Evolutionary conservation across 2,329 filamentous ascomycete species (phyloP).

Genomic region (Purpureocillium lavendulum): DNA sequence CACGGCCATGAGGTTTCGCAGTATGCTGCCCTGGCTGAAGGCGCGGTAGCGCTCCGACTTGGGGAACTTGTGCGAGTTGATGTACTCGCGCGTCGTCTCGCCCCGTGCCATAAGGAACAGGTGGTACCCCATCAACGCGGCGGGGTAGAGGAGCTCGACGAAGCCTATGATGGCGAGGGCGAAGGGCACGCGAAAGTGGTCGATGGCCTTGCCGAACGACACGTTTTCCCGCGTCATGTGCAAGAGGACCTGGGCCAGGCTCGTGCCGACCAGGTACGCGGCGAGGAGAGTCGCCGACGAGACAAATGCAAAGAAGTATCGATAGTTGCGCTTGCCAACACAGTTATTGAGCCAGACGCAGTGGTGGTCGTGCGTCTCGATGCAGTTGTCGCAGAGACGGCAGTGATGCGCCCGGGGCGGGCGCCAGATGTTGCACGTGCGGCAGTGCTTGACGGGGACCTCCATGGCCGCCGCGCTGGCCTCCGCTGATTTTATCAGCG

Average conservation of each 20-base stretch:
- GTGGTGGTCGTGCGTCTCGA: constrained; percentile 96
- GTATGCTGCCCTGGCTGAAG: constrained; percentile 68
- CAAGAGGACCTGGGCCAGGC: constrained; percentile 70
- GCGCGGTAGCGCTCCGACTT: constrained; percentile 87
- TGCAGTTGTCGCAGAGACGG: constrained; percentile 91
- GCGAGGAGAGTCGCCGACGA: constrained; percentile 68
- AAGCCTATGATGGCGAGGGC: constrained; percentile 81
- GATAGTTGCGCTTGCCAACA: constrained; percentile 92
- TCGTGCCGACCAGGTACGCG: constrained; percentile 67
- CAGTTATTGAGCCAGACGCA: constrained; percentile 99
- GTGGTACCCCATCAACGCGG: constrained; percentile 80
- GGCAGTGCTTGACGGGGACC: constrained; percentile 96
- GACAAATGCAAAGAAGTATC: constrained; percentile 94
- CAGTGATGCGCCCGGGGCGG: constrained; percentile 94
- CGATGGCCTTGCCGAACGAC: constrained; percentile 60
- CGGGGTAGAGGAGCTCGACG: constrained; percentile 69
- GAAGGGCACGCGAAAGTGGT: constrained; percentile 70
- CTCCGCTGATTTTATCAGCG: constrained; percentile 74
- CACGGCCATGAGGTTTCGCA: constrained; percentile 75
- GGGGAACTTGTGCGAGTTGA: constrained; percentile 91
- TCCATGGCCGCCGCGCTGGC: constrained; percentile 82
- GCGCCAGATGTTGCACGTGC: constrained; percentile 95
- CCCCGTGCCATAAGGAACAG: constrained; percentile 83
- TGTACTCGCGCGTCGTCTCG: constrained; percentile 92
- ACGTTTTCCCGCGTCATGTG: constrained; percentile 57